Conservation (phyloP, 805 yeast genomes). For the Candida chauliodis region DNA sequence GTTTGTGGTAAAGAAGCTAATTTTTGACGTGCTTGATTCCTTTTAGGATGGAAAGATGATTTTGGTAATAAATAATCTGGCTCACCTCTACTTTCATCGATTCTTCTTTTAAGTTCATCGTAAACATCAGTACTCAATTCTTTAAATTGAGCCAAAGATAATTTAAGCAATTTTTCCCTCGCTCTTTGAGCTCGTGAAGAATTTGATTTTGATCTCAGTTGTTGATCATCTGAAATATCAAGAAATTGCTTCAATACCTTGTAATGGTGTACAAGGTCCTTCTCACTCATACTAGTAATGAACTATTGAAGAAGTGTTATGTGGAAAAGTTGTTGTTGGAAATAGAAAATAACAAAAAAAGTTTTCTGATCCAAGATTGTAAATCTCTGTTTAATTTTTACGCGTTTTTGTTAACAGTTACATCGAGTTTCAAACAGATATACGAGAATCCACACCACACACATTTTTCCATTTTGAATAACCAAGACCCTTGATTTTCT, state of each 20-base stretch:
- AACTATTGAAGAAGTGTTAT: background rate
- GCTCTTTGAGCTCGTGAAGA: constrained; percentile 75
- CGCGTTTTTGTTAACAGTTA: no score
- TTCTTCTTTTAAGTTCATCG: constrained; percentile 85
- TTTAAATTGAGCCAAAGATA: constrained; percentile 76
- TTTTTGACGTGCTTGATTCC: constrained; percentile 94
- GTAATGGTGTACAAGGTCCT: constrained; percentile 43
- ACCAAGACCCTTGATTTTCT: no score
- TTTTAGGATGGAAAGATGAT: constrained; percentile 78
- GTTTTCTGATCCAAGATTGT: constrained; percentile 1
- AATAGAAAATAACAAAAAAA: constrained; percentile 1
- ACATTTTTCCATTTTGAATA: no score
- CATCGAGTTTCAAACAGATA: no score
- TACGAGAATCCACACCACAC: no score
- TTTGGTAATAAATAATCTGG: constrained; percentile 68
- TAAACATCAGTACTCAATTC: constrained; percentile 93
- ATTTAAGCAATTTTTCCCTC: constrained; percentile 75
- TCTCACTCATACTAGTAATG: constrained; percentile 20
- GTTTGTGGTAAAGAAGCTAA: constrained; percentile 77
- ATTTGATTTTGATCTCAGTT: constrained; percentile 35
- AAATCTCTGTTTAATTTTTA: background rate
- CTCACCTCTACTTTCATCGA: constrained; percentile 53
- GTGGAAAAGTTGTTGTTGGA: background rate
- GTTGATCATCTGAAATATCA: constrained; percentile 45
- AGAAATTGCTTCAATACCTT: constrained; percentile 49